Evolutionary conservation across 805 yeast genomes (phyloP).

Genomic region (Candida multigemmis): DNA sequence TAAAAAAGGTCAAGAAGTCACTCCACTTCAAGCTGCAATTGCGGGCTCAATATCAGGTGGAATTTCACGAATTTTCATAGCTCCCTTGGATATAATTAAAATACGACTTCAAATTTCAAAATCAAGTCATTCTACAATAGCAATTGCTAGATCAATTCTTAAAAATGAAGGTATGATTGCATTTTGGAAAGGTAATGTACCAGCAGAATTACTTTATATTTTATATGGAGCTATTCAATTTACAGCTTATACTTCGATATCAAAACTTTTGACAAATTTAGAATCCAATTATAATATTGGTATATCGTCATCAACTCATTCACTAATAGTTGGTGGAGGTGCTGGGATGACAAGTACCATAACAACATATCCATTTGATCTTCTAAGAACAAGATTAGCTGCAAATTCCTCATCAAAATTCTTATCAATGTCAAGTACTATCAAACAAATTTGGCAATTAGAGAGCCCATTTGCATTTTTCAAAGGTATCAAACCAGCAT

Average conservation of each 20-base stretch:
- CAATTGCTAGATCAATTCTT: too few species aligned
- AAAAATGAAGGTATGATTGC: constrained; percentile 63
- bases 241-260: constrained; percentile 54
- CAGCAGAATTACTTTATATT: constrained; percentile 82
- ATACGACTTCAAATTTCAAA: constrained; percentile 62
- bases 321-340: constrained; percentile 57
- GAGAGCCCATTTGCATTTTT: constrained; percentile 40
- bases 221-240: constrained; percentile 84
- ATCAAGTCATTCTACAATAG: too few species aligned
- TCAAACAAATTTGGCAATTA: constrained; percentile 12
- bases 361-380: constrained; percentile 81
- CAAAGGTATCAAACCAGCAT: constrained; percentile 40
- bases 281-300: constrained; percentile 11
- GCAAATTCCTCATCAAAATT: constrained; percentile 40
- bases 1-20: constrained; percentile 41
- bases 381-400: constrained; percentile 79
- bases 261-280: constrained; percentile 26
- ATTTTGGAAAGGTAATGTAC: constrained; percentile 94
- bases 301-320: constrained; percentile 30
- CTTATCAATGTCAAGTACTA: constrained; percentile 24
- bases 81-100: constrained; percentile 75
- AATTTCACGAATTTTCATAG: constrained; percentile 43
- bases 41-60: constrained; percentile 73
- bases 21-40: constrained; percentile 42
- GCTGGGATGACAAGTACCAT: constrained; percentile 73